Conservation (phyloP, 2,329 filamentous ascomycete species). For the Talaromyces piceae region DNA sequence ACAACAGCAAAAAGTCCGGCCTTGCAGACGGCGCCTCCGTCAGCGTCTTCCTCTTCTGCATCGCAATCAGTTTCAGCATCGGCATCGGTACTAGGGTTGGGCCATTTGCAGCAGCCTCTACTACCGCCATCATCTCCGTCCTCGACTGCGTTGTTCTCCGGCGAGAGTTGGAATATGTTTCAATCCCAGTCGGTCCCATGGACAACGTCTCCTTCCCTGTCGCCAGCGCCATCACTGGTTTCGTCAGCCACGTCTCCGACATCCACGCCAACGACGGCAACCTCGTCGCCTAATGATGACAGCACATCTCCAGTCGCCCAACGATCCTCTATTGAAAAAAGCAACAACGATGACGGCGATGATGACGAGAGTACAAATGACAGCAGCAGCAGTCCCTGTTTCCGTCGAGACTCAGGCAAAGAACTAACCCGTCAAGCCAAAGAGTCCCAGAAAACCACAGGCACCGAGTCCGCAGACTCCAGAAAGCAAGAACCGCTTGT, state of each 20-base stretch:
- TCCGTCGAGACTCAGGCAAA: background rate
- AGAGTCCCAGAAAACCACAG: background rate
- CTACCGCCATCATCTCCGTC: too few species aligned
- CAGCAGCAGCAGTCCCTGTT: background rate
- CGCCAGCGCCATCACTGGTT: background rate
- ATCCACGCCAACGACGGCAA: background rate
- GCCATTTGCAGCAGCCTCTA: too few species aligned
- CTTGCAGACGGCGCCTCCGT: background rate
- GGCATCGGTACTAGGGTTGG: too few species aligned
- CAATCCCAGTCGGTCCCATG: background rate
- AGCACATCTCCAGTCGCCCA: background rate
- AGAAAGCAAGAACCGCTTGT: constrained; percentile 23
- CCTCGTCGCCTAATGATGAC: background rate
- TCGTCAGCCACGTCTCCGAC: background rate
- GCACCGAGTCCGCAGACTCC: background rate
- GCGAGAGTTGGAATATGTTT: background rate
- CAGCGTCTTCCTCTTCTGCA: background rate
- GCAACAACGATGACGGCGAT: too few species aligned
- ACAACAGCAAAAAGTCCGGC: background rate
- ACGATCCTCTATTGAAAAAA: too few species aligned
- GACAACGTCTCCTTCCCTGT: background rate
- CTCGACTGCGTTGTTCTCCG: background rate
- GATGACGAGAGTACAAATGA: too few species aligned
- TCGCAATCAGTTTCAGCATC: background rate
- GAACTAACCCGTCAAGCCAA: background rate